Conservation (phyloP, 208 protist species). For the Porcisia hertigi region DNA sequence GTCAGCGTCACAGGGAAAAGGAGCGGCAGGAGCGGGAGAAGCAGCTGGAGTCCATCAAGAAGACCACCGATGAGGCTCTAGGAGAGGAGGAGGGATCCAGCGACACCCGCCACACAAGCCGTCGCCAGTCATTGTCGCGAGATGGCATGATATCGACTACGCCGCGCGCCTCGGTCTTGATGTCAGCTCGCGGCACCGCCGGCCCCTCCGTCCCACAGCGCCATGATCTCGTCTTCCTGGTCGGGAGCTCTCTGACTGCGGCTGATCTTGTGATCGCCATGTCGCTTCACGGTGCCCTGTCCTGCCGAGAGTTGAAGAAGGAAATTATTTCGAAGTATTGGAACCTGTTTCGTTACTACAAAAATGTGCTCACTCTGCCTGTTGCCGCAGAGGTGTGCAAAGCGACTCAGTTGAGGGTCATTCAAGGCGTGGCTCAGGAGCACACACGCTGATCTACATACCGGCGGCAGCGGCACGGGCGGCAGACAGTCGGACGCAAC, state of each 20-base stretch:
- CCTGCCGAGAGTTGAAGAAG: constrained; percentile 19
- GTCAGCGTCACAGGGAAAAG: constrained; percentile 28
- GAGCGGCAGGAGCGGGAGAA: constrained; percentile 42
- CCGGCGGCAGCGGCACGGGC: background rate
- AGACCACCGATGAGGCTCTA: constrained; percentile 29
- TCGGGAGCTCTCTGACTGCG: constrained; percentile 73
- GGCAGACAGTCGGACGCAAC: background rate
- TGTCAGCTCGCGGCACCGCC: constrained; percentile 26
- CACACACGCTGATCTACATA: no score
- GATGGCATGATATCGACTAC: constrained; percentile 26
- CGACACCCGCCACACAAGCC: background rate
- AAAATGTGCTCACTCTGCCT: constrained; percentile 55
- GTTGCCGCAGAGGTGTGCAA: constrained; percentile 61
- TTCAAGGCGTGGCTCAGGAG: constrained; percentile 9
- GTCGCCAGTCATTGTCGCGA: constrained; percentile 16
- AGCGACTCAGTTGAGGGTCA: constrained; percentile 42
- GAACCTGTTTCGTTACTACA: constrained; percentile 38
- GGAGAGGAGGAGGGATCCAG: constrained; percentile 7
- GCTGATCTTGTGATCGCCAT: constrained; percentile 60
- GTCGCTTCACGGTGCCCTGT: constrained; percentile 42
- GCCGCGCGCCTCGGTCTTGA: constrained; percentile 32
- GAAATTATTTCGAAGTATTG: constrained; percentile 15
- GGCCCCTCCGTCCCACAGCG: constrained; percentile 25
- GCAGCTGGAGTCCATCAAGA: constrained; percentile 29
- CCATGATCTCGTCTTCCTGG: constrained; percentile 60